Percentiles rank a stretch among this genome's conserved stretches.
Conservation (phyloP, 2,329 filamentous ascomycete genomes). For the Hypoxylon sp. region DNA sequence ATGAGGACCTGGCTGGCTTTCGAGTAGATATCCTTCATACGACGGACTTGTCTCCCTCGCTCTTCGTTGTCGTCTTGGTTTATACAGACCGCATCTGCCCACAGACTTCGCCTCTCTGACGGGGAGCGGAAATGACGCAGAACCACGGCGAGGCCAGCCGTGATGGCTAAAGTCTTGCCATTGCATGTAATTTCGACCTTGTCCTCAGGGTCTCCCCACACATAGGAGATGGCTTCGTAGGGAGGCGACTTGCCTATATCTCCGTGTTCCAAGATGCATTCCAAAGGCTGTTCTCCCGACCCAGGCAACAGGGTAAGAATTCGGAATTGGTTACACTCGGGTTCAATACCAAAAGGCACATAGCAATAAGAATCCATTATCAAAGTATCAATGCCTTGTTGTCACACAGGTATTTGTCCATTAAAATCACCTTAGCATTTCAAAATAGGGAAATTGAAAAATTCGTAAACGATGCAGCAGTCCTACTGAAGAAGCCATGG, state of each 20-base stretch:
- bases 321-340: constrained; percentile 37
- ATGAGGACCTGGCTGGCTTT: constrained; percentile 41
- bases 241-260: constrained; percentile 33
- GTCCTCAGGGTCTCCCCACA: constrained; percentile 37
- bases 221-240: constrained; percentile 48
- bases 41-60: constrained; percentile 43
- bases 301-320: constrained; percentile 41
- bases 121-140: constrained; percentile 35
- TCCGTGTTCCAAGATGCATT: constrained; percentile 39
- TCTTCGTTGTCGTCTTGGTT: constrained; percentile 44
- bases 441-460: neutral
- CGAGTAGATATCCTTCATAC: constrained; percentile 47
- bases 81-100: constrained; percentile 47
- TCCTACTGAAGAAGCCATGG: neutral
- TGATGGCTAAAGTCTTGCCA: constrained; percentile 26
- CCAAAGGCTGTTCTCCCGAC: constrained; percentile 30
- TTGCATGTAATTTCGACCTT: constrained; percentile 41
- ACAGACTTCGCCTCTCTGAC: constrained; percentile 35
- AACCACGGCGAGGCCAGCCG: constrained; percentile 12
- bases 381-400: neutral
- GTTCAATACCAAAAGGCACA: constrained; percentile 40
- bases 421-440: neutral
- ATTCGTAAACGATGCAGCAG: neutral
- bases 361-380: constrained; percentile 43
- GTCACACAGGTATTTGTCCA: constrained; percentile 2